Evolutionary conservation across 1,284 basidiomycete species (phyloP), one percentile per base, ranked within the genome.

Genomic region (Omphalotus olearius): DNA sequence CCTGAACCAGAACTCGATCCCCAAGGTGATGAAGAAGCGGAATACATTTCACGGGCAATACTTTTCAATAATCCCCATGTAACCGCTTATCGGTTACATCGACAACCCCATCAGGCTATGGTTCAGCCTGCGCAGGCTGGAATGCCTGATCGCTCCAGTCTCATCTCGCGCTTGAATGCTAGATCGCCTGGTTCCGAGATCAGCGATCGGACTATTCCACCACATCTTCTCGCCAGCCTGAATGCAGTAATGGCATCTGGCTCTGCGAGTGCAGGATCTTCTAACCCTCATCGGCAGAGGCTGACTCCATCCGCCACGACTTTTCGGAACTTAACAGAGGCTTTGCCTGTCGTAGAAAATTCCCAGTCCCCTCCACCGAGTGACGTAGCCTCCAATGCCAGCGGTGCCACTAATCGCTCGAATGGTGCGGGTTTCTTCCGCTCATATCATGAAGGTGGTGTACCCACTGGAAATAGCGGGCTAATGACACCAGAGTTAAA

Each of bases 401-500:
- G 79, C 57, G 75, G 68, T 1, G 74, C 71, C 20, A 79, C 76
- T 23, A 78, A 72, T 44, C 73, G 74, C 39, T 82, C 80, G 2
- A 80, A 74, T 54, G 80, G 78, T 3, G 77, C 76, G 14, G 67
- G 64, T 0, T 88, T 85, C 64, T 87, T 84, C 65, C 75, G 80
- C 16, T 74, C 76, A 28, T 84, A 82, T 61, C 72, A 76, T 38
- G 78, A 81, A 28, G 62, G 67, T 20, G 60, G 67, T 2, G 64
- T 67, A 13, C 65, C 69, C 2, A 64, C 72, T 38, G 66, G 74
- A 41, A 74, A 72, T 53, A 78, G 76, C 57, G 84, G 83, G 33
- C 75, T 79, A 14, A 69, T 82, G 63, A 88, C 86, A 5, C 85
- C 86, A 14, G 87, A 89, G 60, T 71, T 88, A 45, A 75, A 85